Base-by-base conservation (phyloP, 805 yeast species). In the Candida multigemmis region DNA sequence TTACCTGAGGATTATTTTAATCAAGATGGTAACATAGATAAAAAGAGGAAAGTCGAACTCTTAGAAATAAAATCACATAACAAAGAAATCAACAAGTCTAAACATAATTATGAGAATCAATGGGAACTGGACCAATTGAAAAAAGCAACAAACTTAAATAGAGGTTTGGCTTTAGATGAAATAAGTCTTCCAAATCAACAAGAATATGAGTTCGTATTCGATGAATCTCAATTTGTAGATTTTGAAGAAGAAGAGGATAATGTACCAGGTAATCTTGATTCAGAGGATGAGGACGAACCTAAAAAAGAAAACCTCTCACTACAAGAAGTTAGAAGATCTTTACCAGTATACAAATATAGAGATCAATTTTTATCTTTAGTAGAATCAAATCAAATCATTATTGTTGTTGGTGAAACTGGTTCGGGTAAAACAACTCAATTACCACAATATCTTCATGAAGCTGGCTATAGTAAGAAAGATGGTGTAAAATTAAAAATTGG, bases 341-440 rank as follows among this genome's bases (percentile, higher is more conserved):
- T 86, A 11, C 96, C 96, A 0, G 94, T 86, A 1, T 85, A 63
- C 41, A 54, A 65, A 27, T 78, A 70, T 40, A 58, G 87, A 24
- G 58, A 67, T 2, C 65, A 71, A 18, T 64, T 87, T 11, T 49
- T 87, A 16, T 58, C 63, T 0, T 76, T 83, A 0, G 66, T 87
- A 7, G 47, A 52, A 14, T 56, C 67, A 15, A 66, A 79, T 39
- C 94, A 83, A 46, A 74, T 78, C 1, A 40, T 82, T 19, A 75
- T 82, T 22, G 73, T 82, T 17, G 89, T 82, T 21, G 93, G 93
- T 32, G 93, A 82, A 46, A 82, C 94, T 0, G 94, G 96, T 23
- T 86, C 96, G 0, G 96, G 96, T 43, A 87, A 87, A 44, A 87
- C 96, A 0, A 87, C 96, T 0, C 96, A 87, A 49, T 48, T 87